These are phyloP conservation scores for Lactarius tabidus DNA, from an alignment of 768 basidiomycete genomes.

Conservation along the genomic window DNA sequence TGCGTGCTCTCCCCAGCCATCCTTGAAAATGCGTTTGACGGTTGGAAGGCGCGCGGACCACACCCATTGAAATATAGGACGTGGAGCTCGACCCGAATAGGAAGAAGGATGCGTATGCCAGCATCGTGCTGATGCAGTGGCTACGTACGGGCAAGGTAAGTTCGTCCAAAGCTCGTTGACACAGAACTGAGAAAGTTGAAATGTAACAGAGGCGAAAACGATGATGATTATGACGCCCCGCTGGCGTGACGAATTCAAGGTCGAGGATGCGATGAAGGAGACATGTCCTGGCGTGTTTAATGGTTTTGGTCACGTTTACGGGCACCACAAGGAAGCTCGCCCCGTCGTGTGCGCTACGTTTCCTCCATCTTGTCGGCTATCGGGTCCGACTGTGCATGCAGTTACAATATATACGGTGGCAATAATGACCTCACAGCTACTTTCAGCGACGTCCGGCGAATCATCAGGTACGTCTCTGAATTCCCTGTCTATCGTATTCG, in stretches of 20 bases:
- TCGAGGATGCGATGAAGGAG: slow-evolving; percentile 54
- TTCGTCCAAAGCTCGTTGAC: background rate
- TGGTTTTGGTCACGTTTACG: slow-evolving; percentile 57
- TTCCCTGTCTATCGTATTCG: background rate
- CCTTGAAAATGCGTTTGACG: slow-evolving; percentile 56
- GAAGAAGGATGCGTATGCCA: slow-evolving; percentile 54
- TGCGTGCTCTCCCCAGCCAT: slow-evolving; percentile 42
- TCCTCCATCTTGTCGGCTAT: background rate
- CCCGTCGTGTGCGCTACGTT: slow-evolving; percentile 60
- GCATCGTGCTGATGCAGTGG: slow-evolving; percentile 80
- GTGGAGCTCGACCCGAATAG: slow-evolving; percentile 62
- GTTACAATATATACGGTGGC: slow-evolving; percentile 78
- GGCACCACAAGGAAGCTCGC: slow-evolving; percentile 66
- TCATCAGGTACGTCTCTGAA: slow-evolving; percentile 54
- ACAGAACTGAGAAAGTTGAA: slow-evolving; percentile 35
- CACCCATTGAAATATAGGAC: slow-evolving; percentile 64
- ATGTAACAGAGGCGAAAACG: slow-evolving; percentile 48
- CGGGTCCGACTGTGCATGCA: slow-evolving; percentile 29
- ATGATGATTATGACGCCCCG: slow-evolving; percentile 66
- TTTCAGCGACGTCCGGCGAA: slow-evolving; percentile 73
- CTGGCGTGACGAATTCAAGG: slow-evolving; percentile 67
- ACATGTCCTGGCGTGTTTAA: slow-evolving; percentile 41
- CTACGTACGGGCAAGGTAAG: slow-evolving; percentile 66
- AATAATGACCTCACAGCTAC: slow-evolving; percentile 60
- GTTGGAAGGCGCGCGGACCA: slow-evolving; percentile 48